Percentiles rank a stretch among this genome's conserved stretches.
Evolutionary conservation across 2,329 filamentous ascomycete genomes (phyloP).

Genomic region (Parafenestella ontariensis): DNA sequence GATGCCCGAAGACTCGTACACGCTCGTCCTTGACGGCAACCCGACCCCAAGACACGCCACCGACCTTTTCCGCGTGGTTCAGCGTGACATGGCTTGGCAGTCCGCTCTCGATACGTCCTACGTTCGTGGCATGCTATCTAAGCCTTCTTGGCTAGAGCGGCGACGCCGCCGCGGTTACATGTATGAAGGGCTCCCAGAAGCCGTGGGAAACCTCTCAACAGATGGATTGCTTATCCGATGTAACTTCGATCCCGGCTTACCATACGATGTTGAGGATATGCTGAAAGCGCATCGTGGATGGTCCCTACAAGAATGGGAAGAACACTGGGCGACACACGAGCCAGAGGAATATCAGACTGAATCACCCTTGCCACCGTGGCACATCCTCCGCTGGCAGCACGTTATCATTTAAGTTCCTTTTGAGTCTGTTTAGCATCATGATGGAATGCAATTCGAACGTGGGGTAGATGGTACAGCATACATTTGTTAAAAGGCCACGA

Average conservation of each 20-base stretch:
- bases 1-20: constrained; percentile 12
- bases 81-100: constrained; percentile 1
- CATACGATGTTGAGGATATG: background rate
- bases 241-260: background rate
- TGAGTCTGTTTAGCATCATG: too few species aligned
- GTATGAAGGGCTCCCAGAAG: background rate
- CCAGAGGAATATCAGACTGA: background rate
- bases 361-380: background rate
- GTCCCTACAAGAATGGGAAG: background rate
- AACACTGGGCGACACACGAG: background rate
- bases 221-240: background rate
- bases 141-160: background rate
- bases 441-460: too few species aligned
- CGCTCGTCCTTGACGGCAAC: constrained; percentile 11
- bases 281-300: background rate
- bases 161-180: background rate
- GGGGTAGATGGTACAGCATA: too few species aligned
- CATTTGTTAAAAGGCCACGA: too few species aligned
- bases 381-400: background rate
- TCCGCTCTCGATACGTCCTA: background rate
- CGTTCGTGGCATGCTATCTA: background rate
- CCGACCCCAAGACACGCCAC: background rate
- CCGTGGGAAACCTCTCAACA: background rate
- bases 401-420: background rate
- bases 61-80: background rate